phyloP scores from a whole-genome alignment of 306 rosid genomes.

The Fragaria nilgerrensis region DNA sequence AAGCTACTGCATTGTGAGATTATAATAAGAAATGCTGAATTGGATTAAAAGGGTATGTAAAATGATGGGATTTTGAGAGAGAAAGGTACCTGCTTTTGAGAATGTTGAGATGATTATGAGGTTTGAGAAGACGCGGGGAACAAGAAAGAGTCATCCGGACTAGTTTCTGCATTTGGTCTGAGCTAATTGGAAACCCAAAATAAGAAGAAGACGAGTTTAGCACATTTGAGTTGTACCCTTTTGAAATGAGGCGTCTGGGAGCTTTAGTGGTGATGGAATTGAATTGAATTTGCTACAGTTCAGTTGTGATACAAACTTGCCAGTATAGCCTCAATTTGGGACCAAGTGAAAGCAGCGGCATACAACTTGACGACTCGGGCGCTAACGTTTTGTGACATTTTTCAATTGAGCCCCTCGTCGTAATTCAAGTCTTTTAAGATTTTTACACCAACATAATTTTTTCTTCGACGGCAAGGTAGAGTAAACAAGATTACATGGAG shows the following conservation, averaged over 20 bases:
- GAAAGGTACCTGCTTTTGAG: constrained; percentile 13
- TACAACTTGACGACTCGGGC: not conserved
- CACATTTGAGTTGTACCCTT: not conserved
- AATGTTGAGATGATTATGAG: constrained; percentile 21
- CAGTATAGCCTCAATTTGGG: not conserved
- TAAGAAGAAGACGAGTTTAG: not conserved
- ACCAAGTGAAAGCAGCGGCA: not conserved
- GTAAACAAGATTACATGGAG: too few species aligned
- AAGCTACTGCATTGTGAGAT: constrained; percentile 46
- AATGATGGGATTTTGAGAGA: constrained; percentile 13
- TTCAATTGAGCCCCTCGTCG: not conserved
- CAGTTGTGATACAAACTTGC: too few species aligned
- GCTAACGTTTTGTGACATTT: not conserved
- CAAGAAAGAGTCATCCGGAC: constrained; percentile 38
- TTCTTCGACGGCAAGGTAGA: not conserved
- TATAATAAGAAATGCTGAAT: not conserved
- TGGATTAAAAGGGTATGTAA: not conserved
- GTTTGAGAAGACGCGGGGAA: constrained; percentile 25
- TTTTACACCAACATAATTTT: not conserved
- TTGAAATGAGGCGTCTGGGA: not conserved
- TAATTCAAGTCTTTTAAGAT: too few species aligned
- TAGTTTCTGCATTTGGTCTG: constrained; percentile 17
- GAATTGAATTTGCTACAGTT: not conserved
- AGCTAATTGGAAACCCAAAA: not conserved
- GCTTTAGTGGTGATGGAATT: not conserved